Evolutionary conservation across 805 yeast species (phyloP).

Genomic region (Monosporozyma aquatica): DNA sequence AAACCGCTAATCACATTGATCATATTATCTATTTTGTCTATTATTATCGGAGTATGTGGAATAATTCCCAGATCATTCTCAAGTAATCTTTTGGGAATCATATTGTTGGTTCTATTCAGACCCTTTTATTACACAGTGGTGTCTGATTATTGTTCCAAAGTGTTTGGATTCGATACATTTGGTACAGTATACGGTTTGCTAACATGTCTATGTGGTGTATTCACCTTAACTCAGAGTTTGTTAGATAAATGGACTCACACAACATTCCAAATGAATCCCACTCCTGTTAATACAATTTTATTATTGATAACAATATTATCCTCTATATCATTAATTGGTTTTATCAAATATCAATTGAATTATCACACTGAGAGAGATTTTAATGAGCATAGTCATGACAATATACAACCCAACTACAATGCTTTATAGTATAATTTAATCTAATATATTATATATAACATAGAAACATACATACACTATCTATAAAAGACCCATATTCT

Average conservation of each 20-base stretch:
- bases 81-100: constrained; percentile 60
- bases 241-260: constrained; percentile 67
- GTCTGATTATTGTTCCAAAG: constrained; percentile 85
- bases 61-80: constrained; percentile 36
- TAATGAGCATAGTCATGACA: not conserved
- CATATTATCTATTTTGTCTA: constrained; percentile 45
- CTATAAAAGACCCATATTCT: constrained; percentile 21
- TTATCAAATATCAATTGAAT: constrained; percentile 2
- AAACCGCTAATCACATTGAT: constrained; percentile 49
- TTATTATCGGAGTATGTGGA: constrained; percentile 64
- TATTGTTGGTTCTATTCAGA: constrained; percentile 68
- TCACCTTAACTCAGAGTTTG: constrained; percentile 61
- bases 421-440: not conserved
- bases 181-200: constrained; percentile 86
- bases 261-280: constrained; percentile 62
- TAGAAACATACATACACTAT: not conserved
- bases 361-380: not conserved
- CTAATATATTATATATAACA: too few relatives aligned
- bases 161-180: constrained; percentile 85
- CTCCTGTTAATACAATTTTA: constrained; percentile 59
- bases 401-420: not conserved
- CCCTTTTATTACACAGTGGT: constrained; percentile 91
- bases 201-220: constrained; percentile 73
- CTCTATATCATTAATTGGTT: constrained; percentile 5
- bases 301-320: constrained; percentile 42